A percentile compares a stretch with the other conserved stretches of the same genome.
Conservation (phyloP, 768 basidiomycete genomes). For the Termitomyces sp. region DNA sequence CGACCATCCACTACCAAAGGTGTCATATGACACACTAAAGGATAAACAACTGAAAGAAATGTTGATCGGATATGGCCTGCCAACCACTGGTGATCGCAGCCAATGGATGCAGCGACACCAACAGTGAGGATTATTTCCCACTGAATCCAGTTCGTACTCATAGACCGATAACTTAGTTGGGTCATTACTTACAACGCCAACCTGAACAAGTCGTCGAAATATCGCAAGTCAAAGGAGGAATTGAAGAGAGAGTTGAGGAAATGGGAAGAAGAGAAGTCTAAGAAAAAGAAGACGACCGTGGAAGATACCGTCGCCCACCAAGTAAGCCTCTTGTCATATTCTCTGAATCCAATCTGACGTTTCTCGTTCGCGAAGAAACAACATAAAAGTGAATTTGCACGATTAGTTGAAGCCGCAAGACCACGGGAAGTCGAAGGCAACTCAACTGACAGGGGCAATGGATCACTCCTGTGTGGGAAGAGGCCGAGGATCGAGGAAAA, state of each 20-base stretch:
- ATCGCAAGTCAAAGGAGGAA: conserved; percentile 39
- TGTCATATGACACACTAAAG: conserved; percentile 58
- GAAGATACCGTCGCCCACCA: conserved; percentile 33
- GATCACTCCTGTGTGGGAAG: neutral
- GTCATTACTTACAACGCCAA: conserved; percentile 68
- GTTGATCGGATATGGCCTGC: conserved; percentile 43
- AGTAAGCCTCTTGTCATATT: conserved; percentile 19
- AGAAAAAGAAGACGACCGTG: conserved; percentile 33
- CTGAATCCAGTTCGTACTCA: neutral
- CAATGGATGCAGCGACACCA: conserved; percentile 52
- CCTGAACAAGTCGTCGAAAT: conserved; percentile 44
- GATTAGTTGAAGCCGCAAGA: conserved; percentile 30
- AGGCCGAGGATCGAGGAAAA: conserved; percentile 10
- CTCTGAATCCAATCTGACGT: neutral
- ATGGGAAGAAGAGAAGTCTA: conserved; percentile 50
- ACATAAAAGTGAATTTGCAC: conserved; percentile 33
- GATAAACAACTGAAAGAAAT: conserved; percentile 55
- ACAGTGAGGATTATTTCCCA: conserved; percentile 31
- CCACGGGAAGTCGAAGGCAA: conserved; percentile 10
- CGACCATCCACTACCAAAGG: conserved; percentile 50
- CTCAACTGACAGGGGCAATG: neutral
- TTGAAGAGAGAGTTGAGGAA: conserved; percentile 47
- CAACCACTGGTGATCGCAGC: conserved; percentile 45
- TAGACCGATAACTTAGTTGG: conserved; percentile 41
- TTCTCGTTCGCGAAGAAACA: conserved; percentile 24